These are phyloP conservation scores for Saururus chinensis DNA, from an alignment of 164 flowering plant species.

Conservation along the genomic window DNA sequence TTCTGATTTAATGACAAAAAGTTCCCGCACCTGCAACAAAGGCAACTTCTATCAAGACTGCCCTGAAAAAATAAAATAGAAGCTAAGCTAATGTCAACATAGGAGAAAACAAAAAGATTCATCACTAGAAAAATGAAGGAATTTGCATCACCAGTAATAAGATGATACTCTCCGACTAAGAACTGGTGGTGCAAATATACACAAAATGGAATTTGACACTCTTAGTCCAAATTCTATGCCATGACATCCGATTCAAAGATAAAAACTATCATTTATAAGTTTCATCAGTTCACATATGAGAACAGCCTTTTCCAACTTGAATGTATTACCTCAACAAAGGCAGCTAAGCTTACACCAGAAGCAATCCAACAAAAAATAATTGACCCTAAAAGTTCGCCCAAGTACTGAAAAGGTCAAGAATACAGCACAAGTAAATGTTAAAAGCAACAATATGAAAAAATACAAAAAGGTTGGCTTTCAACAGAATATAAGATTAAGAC, in stretches of 20 bases:
- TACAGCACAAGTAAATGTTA: neutral
- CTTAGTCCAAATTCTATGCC: too few relatives aligned
- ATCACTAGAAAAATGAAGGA: too few relatives aligned
- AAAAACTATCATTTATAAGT: too few relatives aligned
- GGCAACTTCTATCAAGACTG: neutral
- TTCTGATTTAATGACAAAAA: conserved; percentile 51
- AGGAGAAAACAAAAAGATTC: too few relatives aligned
- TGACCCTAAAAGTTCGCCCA: conserved; percentile 69
- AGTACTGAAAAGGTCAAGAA: conserved; percentile 43
- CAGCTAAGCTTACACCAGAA: conserved; percentile 65
- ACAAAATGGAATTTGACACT: too few relatives aligned
- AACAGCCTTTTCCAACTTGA: neutral
- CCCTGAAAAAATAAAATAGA: neutral
- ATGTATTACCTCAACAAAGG: conserved; percentile 67
- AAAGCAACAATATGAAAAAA: neutral
- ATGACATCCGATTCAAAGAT: too few relatives aligned
- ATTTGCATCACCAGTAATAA: too few relatives aligned
- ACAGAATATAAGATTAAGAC: neutral
- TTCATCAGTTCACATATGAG: too few relatives aligned
- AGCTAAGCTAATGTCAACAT: too few relatives aligned
- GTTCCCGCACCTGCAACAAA: conserved; percentile 54
- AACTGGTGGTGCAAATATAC: too few relatives aligned
- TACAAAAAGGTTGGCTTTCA: neutral
- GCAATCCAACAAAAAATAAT: conserved; percentile 78
- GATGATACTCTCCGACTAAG: too few relatives aligned